These are phyloP conservation scores for Malus sylvestris DNA, from an alignment of 306 rosid genomes.

Conservation along the genomic window DNA sequence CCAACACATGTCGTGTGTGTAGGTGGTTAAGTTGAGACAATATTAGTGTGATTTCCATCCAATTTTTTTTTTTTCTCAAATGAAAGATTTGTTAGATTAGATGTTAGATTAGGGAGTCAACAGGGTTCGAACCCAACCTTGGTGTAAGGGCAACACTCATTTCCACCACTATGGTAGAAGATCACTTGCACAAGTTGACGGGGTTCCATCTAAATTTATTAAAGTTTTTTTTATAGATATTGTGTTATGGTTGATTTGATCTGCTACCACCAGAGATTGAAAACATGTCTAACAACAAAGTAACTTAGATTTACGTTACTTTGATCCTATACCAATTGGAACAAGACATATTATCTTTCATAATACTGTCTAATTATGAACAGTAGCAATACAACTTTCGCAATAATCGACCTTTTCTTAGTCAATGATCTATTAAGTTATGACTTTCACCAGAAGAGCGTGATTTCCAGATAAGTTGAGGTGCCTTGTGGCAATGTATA, in stretches of 20 bases:
- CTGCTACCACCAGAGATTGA: neutral
- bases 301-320: neutral
- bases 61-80: no score
- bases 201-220: no score
- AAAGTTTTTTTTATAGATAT: no score
- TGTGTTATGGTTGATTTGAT: neutral
- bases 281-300: neutral
- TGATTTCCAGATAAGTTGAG: slow-evolving; percentile 12
- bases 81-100: no score
- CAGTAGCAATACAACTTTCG: neutral
- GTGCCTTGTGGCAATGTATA: neutral
- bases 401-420: neutral
- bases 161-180: no score
- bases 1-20: neutral
- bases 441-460: neutral
- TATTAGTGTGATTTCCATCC: neutral
- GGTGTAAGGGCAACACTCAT: no score
- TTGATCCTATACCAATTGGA: neutral
- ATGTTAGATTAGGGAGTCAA: no score
- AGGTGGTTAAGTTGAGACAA: no score
- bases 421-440: neutral
- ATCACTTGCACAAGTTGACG: no score
- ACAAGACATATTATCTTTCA: neutral
- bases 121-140: no score
- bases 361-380: neutral